These are phyloP conservation scores for Rubroshorea leprosula DNA, from an alignment of 345 rosid genomes.

Conservation along the genomic window DNA sequence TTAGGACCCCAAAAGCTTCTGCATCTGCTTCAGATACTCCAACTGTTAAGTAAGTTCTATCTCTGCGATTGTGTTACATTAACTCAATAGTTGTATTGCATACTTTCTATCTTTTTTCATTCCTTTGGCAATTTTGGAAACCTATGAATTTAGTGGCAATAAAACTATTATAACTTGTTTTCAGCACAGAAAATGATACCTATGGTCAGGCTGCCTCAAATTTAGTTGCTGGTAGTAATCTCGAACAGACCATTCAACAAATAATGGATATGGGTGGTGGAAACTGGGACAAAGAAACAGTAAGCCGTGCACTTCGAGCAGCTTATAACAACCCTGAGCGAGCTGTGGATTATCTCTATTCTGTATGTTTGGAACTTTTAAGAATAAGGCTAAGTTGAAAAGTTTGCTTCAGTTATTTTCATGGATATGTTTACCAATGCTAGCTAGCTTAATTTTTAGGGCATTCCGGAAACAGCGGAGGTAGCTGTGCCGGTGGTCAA, in stretches of 20 bases:
- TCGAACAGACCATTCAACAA: slow-evolving; percentile 73
- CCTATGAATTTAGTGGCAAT: neutral
- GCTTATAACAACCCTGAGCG: slow-evolving; percentile 98
- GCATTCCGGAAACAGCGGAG: slow-evolving; percentile 85
- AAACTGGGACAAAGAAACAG: slow-evolving; percentile 92
- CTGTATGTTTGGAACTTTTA: slow-evolving; percentile 41
- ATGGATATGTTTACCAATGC: neutral
- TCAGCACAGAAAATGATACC: slow-evolving; percentile 57
- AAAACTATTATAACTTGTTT: slow-evolving; percentile 6
- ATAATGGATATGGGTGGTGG: slow-evolving; percentile 98
- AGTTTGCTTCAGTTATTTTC: neutral
- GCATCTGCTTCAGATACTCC: slow-evolving; percentile 32
- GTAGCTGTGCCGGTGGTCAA: slow-evolving; percentile 61
- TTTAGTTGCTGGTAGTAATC: slow-evolving; percentile 64
- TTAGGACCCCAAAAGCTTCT: slow-evolving; percentile 30
- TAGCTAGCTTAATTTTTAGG: slow-evolving; percentile 50
- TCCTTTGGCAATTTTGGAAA: neutral
- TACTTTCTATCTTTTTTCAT: neutral
- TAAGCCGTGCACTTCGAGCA: slow-evolving; percentile 89
- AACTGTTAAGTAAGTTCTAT: slow-evolving; percentile 27
- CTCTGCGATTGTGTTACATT: neutral
- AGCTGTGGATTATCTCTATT: slow-evolving; percentile 91
- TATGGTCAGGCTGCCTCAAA: slow-evolving; percentile 88
- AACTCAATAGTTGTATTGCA: neutral
- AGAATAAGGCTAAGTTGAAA: neutral